Evolutionary conservation across 768 basidiomycete species (phyloP).

Genomic region (Russula sp.): DNA sequence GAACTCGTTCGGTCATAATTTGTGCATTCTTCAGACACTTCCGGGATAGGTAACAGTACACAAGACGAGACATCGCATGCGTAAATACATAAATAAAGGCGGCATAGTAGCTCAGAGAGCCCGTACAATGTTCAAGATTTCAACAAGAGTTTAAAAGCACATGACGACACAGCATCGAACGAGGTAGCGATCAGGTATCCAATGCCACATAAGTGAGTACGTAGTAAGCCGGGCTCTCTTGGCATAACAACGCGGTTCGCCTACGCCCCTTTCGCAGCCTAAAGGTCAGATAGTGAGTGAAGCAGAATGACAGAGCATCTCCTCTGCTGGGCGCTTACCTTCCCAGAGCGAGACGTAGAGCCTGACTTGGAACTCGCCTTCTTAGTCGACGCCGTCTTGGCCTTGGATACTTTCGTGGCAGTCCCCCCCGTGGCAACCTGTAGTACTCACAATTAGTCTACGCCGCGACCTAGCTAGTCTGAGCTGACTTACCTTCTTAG

Average conservation of each 20-base stretch:
- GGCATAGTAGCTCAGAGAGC: constrained; percentile 7
- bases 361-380: constrained; percentile 22
- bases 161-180: constrained; percentile 1
- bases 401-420: constrained; percentile 28
- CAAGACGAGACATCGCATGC: constrained; percentile 11
- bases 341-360: neutral
- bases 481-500: constrained; percentile 50
- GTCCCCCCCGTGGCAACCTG: constrained; percentile 48
- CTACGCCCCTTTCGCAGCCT: constrained; percentile 8
- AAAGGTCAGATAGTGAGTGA: neutral
- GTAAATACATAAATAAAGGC: constrained; percentile 20
- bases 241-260: neutral
- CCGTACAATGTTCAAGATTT: constrained; percentile 7
- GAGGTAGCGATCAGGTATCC: neutral
- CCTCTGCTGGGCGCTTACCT: neutral
- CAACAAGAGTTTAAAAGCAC: neutral
- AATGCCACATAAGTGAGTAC: neutral
- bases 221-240: neutral
- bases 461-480: neutral
- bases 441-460: constrained; percentile 4
- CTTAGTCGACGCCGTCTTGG: constrained; percentile 25
- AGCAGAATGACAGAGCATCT: neutral
- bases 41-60: constrained; percentile 12
- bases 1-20: neutral
- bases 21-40: neutral